Evolutionary conservation across 345 rosid genomes (phyloP).

Genomic region (Excoecaria cochinchinensis): DNA sequence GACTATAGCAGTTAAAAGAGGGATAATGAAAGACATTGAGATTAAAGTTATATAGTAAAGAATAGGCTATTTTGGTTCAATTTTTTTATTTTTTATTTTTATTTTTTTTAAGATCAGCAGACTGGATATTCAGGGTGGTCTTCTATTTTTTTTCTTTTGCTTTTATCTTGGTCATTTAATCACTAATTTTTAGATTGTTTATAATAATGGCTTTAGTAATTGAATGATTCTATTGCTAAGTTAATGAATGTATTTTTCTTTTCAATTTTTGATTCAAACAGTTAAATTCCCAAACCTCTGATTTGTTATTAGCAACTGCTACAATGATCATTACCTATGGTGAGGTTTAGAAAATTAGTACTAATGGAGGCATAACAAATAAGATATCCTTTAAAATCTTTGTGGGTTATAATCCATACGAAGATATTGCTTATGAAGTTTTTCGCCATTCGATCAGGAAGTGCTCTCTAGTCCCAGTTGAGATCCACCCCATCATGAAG

Average conservation of each 20-base stretch:
- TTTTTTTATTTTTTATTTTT: too few relatives aligned
- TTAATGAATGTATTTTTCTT: neutral
- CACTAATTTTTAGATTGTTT: neutral
- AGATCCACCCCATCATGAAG: conserved; percentile 70
- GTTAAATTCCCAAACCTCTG: neutral
- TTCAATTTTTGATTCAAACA: neutral
- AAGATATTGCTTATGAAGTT: conserved; percentile 83
- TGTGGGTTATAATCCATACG: conserved; percentile 91
- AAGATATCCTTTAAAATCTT: conserved; percentile 54
- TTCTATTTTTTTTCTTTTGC: too few relatives aligned
- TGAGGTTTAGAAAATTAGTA: neutral
- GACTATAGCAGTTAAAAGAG: conserved; percentile 35
- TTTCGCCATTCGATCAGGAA: conserved; percentile 70
- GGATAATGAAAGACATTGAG: neutral
- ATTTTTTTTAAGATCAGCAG: too few relatives aligned
- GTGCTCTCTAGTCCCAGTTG: conserved; percentile 74
- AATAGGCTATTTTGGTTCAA: too few relatives aligned
- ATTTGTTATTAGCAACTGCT: neutral
- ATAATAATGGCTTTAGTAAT: neutral
- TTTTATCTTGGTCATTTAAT: neutral
- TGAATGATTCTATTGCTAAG: neutral
- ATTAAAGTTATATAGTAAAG: too few relatives aligned
- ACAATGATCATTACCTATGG: conserved; percentile 14
- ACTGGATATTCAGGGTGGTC: too few relatives aligned
- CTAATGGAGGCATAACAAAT: conserved; percentile 10